Base-by-base conservation (phyloP, 2,329 filamentous ascomycete species). In the Ampelomyces quisqualis region DNA sequence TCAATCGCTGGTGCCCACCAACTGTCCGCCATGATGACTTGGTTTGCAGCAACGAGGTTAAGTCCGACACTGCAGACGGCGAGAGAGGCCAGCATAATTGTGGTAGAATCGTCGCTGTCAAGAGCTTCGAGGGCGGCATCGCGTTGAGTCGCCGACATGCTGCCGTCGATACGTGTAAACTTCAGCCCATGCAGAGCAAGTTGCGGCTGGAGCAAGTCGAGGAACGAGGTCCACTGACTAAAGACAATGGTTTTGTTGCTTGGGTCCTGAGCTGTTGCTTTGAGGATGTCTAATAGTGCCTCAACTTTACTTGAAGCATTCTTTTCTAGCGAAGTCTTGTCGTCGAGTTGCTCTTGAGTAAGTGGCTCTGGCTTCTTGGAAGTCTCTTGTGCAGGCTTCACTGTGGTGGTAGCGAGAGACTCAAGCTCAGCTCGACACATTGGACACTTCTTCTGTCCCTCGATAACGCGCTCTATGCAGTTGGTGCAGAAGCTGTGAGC, bases 1-100 rank as follows among this genome's bases (percentile, higher is more conserved):
- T 95, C 90, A 40, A 95, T 93, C 1, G 89, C 89, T 0, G 90
- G 90, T 1, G 90, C 89, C 68, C 90, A 95, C 90, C 88, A 95
- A 44, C 81, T 86, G 65, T 95, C 90, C 0, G 82, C 80, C 14
- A 95, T 74, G 31, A 95, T 82, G 43, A 94, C 88, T 5, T 90
- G 90, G 56, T 93, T 89, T 0, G 90, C 90, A 0, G 88, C 83
- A 0, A 90, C 87, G 9, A 95, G 78, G 56, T 95, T 95, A 31
- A 95, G 75, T 0, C 90, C 90, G 1, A 95, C 89, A 37, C 84
- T 86, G 67, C 88, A 91, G 5, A 93, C 90, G 6, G 81, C 80
- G 28, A 95, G 72, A 59, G 85, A 90, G 2, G 90, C 90, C 2
- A 95, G 82, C 73, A 95, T 77, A 53, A 95, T 79, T 1, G 81